phyloP scores from a whole-genome alignment of 352 stramenopile species.

The Hyaloperonospora brassicae region DNA sequence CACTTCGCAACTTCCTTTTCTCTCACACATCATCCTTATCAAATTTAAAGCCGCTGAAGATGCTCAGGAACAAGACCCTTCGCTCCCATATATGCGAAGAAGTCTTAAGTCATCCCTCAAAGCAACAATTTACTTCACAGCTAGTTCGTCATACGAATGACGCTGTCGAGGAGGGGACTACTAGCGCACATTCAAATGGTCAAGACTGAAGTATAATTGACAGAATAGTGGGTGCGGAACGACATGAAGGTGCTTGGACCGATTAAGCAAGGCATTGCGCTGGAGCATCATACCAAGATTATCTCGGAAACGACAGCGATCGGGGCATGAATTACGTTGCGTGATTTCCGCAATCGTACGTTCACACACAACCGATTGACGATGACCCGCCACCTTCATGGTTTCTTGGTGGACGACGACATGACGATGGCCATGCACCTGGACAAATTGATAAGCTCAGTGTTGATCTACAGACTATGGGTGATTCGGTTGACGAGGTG shows the following conservation, averaged over 20 bases:
- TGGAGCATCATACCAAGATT: neutral
- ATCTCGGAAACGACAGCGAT: neutral
- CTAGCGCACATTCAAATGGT: neutral
- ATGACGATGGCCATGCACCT: neutral
- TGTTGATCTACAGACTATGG: neutral
- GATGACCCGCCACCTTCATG: neutral
- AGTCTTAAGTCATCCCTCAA: neutral
- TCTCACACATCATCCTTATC: no score
- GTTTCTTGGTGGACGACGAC: neutral
- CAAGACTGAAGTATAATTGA: neutral
- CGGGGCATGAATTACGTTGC: neutral
- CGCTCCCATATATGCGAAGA: neutral
- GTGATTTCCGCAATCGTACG: neutral
- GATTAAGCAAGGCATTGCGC: neutral
- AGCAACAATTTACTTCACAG: neutral
- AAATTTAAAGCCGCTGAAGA: no score
- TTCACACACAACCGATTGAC: neutral
- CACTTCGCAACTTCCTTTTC: no score
- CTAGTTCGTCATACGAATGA: neutral
- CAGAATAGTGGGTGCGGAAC: neutral
- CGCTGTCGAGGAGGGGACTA: neutral
- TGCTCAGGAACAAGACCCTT: neutral
- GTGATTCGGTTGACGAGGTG: neutral
- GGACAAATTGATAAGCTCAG: no score
- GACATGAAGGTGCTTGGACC: neutral